Conservation (phyloP, 208 protist species). For the Leishmania aethiopica region DNA sequence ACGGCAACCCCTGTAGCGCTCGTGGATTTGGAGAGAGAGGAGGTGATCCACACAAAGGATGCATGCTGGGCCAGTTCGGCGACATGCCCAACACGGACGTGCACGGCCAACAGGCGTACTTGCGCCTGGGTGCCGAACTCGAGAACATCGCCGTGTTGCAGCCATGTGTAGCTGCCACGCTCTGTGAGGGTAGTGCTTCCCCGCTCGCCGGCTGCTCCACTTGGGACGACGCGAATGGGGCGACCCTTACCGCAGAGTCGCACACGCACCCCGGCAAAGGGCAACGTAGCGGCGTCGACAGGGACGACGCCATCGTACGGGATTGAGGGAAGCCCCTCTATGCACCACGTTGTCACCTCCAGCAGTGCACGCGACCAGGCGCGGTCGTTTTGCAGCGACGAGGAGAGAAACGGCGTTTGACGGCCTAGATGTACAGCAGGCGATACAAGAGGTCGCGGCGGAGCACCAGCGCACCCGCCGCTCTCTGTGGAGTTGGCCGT, state of each 20-base stretch:
- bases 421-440: slow-evolving; percentile 22
- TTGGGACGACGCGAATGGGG: not conserved
- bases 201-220: not conserved
- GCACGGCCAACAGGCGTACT: slow-evolving; percentile 21
- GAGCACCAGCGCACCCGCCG: not conserved
- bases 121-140: slow-evolving; percentile 15
- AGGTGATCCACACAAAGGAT: slow-evolving; percentile 28
- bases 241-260: slow-evolving; percentile 19
- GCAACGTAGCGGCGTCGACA: slow-evolving; percentile 15
- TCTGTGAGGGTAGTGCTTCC: not conserved
- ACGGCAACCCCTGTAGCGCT: not conserved
- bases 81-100: slow-evolving; percentile 1
- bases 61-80: slow-evolving; percentile 2
- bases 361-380: slow-evolving; percentile 25
- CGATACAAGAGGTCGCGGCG: slow-evolving; percentile 22
- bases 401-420: slow-evolving; percentile 18
- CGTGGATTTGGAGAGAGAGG: not conserved
- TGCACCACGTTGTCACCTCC: slow-evolving; percentile 38
- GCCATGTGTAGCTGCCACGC: slow-evolving; percentile 15
- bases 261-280: slow-evolving; percentile 26
- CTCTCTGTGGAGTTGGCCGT: not conserved
- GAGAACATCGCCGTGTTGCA: slow-evolving; percentile 33
- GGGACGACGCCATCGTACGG: not conserved
- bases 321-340: slow-evolving; percentile 20
- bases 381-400: slow-evolving; percentile 18